Base-by-base conservation (phyloP, 2,329 filamentous ascomycete species). In the Microthyrium microscopicum region DNA sequence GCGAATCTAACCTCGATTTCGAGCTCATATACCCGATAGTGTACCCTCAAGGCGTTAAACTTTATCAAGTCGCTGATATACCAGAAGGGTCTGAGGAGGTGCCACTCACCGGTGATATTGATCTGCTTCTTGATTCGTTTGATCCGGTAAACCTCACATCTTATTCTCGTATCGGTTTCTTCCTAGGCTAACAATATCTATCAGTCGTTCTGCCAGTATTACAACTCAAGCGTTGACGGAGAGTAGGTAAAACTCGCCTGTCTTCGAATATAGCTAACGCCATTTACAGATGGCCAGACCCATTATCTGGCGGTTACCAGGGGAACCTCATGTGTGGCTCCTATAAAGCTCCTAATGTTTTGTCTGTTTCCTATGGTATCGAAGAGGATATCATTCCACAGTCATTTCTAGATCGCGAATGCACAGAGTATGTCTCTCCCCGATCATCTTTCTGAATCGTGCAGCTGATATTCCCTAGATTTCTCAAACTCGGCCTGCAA, bases 401-500 rank as follows among this genome's bases (percentile, higher is more conserved):
- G 7, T 8, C 21, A 5, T 33, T 28, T 27, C 7, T 9, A 13
- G n/a, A 33, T 6, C 31, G 31, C 5, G 20, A 61, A 28, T 62
- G 58, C 42, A 54, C 53, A 39, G 46, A 61, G 26, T n/a, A n/a
- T n/a, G n/a, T n/a, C n/a, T n/a, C n/a, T n/a, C n/a, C n/a, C n/a
- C n/a, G n/a, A n/a, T n/a, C n/a, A n/a, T n/a, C n/a, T n/a, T n/a
- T n/a, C n/a, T n/a, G n/a, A n/a, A n/a, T n/a, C n/a, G n/a, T n/a
- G n/a, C n/a, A n/a, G n/a, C n/a, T n/a, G n/a, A n/a, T n/a, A n/a
- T n/a, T n/a, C n/a, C n/a, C n/a, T n/a, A n/a, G n/a, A n/a, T 61
- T 51, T 44, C 52, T 61, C 34, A 65, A 67, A 41, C 57, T 67
- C 17, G 62, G 61, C 13, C 53, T 61, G 37, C 61, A 63, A 30